Evolutionary conservation across 2,329 filamentous ascomycete species (phyloP), one percentile per base, ranked within the genome.

Genomic region (Phialemoniopsis sp.): DNA sequence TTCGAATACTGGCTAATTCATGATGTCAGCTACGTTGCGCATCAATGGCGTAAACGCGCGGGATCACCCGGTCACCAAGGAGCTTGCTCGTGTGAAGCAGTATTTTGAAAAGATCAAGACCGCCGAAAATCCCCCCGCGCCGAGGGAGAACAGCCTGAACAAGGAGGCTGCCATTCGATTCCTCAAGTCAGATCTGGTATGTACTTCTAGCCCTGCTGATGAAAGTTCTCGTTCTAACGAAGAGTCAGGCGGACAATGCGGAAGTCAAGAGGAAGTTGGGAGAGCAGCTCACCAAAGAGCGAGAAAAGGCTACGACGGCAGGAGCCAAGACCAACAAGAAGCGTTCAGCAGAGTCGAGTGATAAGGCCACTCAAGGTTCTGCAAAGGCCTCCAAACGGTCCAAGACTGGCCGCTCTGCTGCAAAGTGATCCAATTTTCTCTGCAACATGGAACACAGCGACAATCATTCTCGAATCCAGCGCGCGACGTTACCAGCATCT

Each of bases 41-140:
- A 75, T 96, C 8, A 82, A 89, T 50, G 89, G 86, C 41, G 74
- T 83, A 21, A 78, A 95, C 55, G 83, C 87, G n/a, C 89, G 86
- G 59, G 75, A 85, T 38, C 91, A 97, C 58, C 77, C 87, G 19
- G 80, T 98, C 43, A 93, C 89, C 64, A 76, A 76, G 43, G 93
- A 98, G 67, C 76, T 98, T 46, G 84, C 80, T 42, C 82, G 93
- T 41, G 83, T 97, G 39, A 89, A 84, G 61, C 85, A 89, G 57
- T 97, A 97, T 62, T 95, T 95, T 64, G 80, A 78, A 43, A 98
- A 97, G 68, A 91, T 97, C 59, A 88, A 93, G 56, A 70, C 72
- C 13, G 76, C 80, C 4, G 89, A 96, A 62, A 74, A 70, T 7
- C 76, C 78, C 2, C 73, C 41, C 10, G 39, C 42, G 3, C 10